Evolutionary conservation across 164 flowering plant species (phyloP), one percentile per base, ranked within the genome.

Genomic region (Umbellularia californica): DNA sequence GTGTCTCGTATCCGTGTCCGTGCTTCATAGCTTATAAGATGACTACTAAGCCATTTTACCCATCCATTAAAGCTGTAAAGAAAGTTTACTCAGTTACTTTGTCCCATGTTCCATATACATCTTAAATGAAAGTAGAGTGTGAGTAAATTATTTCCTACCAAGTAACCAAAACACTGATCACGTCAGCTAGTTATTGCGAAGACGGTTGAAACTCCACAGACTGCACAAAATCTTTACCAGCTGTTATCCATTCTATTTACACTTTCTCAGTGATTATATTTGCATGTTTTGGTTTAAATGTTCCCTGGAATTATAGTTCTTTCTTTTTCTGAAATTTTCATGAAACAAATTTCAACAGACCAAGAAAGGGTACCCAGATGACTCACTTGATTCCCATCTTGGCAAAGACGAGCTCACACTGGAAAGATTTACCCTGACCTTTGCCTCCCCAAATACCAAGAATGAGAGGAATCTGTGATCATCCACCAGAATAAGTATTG

Each of bases 381-480:
- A 76, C 83, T 74, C 76, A 84, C 87, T 66, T 84, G 79, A 84
- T 84, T 73, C 87, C 87, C 87, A 84, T 77, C 79, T 84, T 84
- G 75, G 84, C 82, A 66, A 84, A 80, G 75, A 88, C 89, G 63
- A 88, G 91, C 80, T 88, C 91, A 80, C 88, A 86, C 69, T 88
- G 91, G 86, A 88, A 88, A 22, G 91, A 85, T 77, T 87, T 88
- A 9, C 91, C 89, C 65, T 88, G 91, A 74, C 89, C 89, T 77
- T 87, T 88, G 71, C 89, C 91, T 84, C 89, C 89, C 88, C 91
- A 88, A n/a, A 88, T 58, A 78, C 84, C 91, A 76, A 86, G 68
- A 62, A 88, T 84, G 52, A 86, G 87, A 79, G 88, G 91, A 72
- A 88, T 85, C 90, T 88, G 81, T 25, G 78, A 75, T n/a, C 19